Evolutionary conservation across 441 rosid genomes (phyloP).

Genomic region (Macaranga tanarius): DNA sequence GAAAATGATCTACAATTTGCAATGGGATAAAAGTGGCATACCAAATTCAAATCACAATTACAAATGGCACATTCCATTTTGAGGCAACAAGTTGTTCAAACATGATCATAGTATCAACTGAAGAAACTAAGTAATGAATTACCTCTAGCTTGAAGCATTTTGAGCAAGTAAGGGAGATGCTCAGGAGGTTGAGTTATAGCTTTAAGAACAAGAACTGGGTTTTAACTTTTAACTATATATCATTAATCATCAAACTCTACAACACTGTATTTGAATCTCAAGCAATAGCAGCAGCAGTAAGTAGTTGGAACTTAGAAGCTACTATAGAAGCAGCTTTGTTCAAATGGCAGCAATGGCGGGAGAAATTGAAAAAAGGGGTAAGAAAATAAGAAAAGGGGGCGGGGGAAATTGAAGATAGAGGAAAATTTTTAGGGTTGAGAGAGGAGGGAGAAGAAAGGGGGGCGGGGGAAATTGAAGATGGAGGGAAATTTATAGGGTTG

Average conservation of each 20-base stretch:
- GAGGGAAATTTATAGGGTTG: too few species aligned
- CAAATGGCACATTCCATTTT: not conserved
- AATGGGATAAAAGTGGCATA: not conserved
- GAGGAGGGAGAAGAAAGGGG: too few species aligned
- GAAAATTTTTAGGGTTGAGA: too few species aligned
- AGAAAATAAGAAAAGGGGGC: too few species aligned
- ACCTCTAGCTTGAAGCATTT: constrained; percentile 73
- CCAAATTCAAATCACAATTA: not conserved
- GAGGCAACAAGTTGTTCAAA: constrained; percentile 2
- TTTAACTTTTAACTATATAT: not conserved
- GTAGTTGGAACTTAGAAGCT: too few species aligned
- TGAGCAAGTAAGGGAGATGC: constrained; percentile 63
- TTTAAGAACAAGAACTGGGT: not conserved
- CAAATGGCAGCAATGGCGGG: too few species aligned
- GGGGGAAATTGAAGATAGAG: too few species aligned
- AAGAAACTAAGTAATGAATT: constrained; percentile 11
- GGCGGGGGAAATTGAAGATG: too few species aligned
- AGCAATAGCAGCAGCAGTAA: too few species aligned
- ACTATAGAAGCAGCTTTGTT: too few species aligned
- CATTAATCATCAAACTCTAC: not conserved
- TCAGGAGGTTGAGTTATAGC: constrained; percentile 65
- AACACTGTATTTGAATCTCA: not conserved
- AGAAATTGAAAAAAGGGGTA: too few species aligned
- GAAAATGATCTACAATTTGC: not conserved
- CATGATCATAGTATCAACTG: too few species aligned